Base-by-base conservation (phyloP, 2,329 filamentous ascomycete species). In the Trichothecium sympodiale region DNA sequence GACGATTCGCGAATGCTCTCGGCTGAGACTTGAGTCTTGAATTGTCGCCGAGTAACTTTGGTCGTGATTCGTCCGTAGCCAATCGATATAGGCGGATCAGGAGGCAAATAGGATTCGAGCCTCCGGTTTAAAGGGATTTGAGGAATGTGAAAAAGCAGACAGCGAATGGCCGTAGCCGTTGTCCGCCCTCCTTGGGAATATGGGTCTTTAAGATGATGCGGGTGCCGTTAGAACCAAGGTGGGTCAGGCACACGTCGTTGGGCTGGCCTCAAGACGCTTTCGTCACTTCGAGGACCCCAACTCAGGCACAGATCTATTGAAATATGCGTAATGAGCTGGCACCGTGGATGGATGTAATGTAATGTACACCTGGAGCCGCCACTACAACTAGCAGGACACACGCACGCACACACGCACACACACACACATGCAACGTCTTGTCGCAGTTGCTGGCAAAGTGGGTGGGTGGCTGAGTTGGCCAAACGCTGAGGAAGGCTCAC, bases 61-160 rank as follows among this genome's bases (percentile, higher is more conserved):
- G 43, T 48, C 49, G 53, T 46, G 48, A 48, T 51, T 41, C 18
- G 34, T 38, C 14, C 26, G 33, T 36, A 31, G 20, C 35, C 35
- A 37, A 36, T 38, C 26, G 34, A 28, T 31, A 33, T 23, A 13
- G 17, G n/a, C 26, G 23, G 20, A 15, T 13, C 18, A 27, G 6
- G 26, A 38, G 14, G 10, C 20, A 25, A 25, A 25, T 25, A 25
- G 20, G 20, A 25, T 25, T 25, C 20, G 10, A 25, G 20, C 20
- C 10, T 38, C 8, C 23, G 27, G 18, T 16, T 17, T 20, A 16
- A 17, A 12, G 35, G 23, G 26, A 36, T 15, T 33, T 35, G 25
- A 32, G 10, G 28, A 26, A 18, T 33, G 29, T 33, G 31, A 25
- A 31, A 32, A 29, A 37, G 26, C 17, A 23, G 34, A 38, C 29